Conservation (phyloP, 2,329 filamentous ascomycete species). For the Phialophora tarda region DNA sequence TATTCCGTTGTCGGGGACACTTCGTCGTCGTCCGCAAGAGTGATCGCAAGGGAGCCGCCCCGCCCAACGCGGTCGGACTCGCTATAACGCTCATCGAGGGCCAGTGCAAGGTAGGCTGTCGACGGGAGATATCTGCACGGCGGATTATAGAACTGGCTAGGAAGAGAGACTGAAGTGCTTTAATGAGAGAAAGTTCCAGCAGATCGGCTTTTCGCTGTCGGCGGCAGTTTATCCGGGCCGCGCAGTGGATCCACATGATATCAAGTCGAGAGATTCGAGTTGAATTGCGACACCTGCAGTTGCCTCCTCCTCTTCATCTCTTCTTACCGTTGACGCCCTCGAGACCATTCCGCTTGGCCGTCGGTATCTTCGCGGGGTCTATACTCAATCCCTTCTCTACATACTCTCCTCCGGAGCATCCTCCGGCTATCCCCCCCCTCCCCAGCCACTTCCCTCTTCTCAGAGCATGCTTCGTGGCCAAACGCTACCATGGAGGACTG, state of each 20-base stretch:
- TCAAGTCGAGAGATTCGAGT: neutral
- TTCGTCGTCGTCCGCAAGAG: slow-evolving; percentile 50
- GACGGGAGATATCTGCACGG: neutral
- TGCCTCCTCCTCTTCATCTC: neutral
- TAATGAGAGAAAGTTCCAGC: neutral
- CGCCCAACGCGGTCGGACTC: slow-evolving; percentile 46
- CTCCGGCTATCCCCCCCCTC: neutral
- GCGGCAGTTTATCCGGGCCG: neutral
- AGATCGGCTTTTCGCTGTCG: slow-evolving; percentile 1
- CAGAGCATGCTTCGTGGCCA: slow-evolving; percentile 68
- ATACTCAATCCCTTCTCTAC: neutral
- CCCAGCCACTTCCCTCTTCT: neutral
- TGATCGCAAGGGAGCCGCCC: slow-evolving; percentile 47
- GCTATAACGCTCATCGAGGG: slow-evolving; percentile 48
- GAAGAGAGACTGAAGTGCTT: neutral
- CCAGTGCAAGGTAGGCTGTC: neutral
- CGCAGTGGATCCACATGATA: neutral
- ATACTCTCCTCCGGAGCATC: neutral
- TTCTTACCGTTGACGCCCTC: neutral
- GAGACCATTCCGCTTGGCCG: neutral
- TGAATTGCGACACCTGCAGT: slow-evolving; percentile 5
- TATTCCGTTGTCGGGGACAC: slow-evolving; percentile 47
- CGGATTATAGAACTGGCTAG: neutral
- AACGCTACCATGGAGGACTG: slow-evolving; percentile 69
- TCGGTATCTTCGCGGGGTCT: neutral